Base-by-base conservation (phyloP, 164 flowering plant species). In the Tetrastigma voinierianum region DNA sequence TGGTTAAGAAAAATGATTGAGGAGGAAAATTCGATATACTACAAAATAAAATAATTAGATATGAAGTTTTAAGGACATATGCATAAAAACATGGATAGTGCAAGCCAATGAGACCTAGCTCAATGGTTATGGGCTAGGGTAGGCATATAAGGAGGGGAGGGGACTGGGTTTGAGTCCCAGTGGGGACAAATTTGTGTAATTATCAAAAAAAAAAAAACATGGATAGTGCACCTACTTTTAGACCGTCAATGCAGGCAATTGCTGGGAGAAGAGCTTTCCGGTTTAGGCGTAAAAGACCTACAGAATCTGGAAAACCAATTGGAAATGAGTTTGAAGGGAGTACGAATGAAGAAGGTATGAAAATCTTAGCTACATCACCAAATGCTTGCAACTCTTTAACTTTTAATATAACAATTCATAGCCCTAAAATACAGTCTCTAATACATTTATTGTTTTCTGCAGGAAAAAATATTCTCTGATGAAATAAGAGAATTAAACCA, bases 211-310 rank as follows among this genome's bases (percentile, higher is more conserved):
- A 5, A 54, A 65, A 19, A 12, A 13, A 65, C 13, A 56, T 51
- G 2, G 15, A 51, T 17, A 4, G n/a, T 40, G 16, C 21, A 3
- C 23, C 10, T 24, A 51, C 1, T 13, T 9, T 59, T 54, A 7
- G 58, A 3, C 23, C 45, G 15, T 51, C 17, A 56, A 13, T 65
- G 67, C 77, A 83, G 87, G 73, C 81, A 81, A 70, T 61, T 83
- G 57, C 69, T 81, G 77, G 87, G 87, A 47, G 82, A 79, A 74
- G 82, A 78, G 49, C 80, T 84, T 48, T 74, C 79, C 14, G 81
- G 82, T 56, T 65, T 84, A 67, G 69, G 68, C 59, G 17, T 72
- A 67, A 73, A 69, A 60, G 85, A 84, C 65, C 70, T 84, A 44
- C 79, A 76, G 47, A 74, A 74, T 65, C 76, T 84, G 61, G 87